These are phyloP conservation scores for Ophiostoma ulmi DNA, from an alignment of 2,329 filamentous ascomycete genomes.

Conservation along the genomic window DNA sequence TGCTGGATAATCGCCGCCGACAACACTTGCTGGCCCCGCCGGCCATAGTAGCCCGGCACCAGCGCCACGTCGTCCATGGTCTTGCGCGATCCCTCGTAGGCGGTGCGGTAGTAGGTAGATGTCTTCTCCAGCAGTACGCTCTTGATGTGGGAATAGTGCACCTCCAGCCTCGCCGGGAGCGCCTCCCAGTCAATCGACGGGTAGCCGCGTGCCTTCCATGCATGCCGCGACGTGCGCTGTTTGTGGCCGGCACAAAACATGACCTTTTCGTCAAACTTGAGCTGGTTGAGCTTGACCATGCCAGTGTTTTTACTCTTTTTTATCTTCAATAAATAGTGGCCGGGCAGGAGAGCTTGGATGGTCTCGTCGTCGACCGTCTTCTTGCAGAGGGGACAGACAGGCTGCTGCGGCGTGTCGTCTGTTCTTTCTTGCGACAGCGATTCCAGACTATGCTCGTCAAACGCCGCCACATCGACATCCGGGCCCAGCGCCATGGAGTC, in stretches of 20 bases:
- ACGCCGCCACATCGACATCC: neutral
- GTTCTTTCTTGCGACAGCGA: neutral
- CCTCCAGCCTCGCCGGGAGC: slow-evolving; percentile 54
- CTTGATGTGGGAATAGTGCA: slow-evolving; percentile 52
- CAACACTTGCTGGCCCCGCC: slow-evolving; percentile 66
- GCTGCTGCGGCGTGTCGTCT: neutral
- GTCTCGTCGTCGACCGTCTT: slow-evolving; percentile 50
- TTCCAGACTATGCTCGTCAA: neutral
- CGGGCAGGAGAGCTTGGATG: slow-evolving; percentile 37
- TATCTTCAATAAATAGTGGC: neutral
- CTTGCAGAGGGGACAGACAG: slow-evolving; percentile 62
- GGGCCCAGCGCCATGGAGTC: neutral
- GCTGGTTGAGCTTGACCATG: slow-evolving; percentile 26
- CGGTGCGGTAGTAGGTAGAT: slow-evolving; percentile 57
- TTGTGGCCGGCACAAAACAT: slow-evolving; percentile 62
- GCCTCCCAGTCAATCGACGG: slow-evolving; percentile 65
- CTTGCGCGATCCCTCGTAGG: slow-evolving; percentile 39
- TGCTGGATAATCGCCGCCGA: slow-evolving; percentile 60
- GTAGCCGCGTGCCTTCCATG: slow-evolving; percentile 53
- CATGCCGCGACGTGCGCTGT: slow-evolving; percentile 46
- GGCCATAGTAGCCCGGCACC: slow-evolving; percentile 80
- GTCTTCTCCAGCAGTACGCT: slow-evolving; percentile 53
- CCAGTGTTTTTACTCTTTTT: neutral
- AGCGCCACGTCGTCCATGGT: slow-evolving; percentile 27
- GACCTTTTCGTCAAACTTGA: slow-evolving; percentile 55